Evolutionary conservation across 2,329 filamentous ascomycete species (phyloP), one percentile per base, ranked within the genome.

Genomic region (Colletotrichum cuscutae): DNA sequence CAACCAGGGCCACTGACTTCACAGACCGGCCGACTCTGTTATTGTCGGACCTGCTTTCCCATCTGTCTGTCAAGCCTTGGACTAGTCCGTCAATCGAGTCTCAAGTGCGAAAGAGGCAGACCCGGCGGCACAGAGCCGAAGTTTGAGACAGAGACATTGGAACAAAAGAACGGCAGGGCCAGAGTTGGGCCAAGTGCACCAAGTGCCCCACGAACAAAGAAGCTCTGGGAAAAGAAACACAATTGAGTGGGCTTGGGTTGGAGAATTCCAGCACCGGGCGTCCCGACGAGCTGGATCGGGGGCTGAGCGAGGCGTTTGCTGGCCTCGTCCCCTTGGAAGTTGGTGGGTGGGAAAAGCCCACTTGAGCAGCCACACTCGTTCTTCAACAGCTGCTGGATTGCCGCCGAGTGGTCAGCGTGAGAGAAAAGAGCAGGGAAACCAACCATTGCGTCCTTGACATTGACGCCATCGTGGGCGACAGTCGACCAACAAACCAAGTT

Each of bases 261-360:
- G 62, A 65, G 13, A 9, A 42, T 22, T 59, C n/a, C 60, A 35
- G 32, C 57, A 61, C 63, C 68, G 63, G 68, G 68, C 63, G 68
- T 71, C 62, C 68, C 68, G 68, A 67, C 68, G 56, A 67, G 56
- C 68, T 71, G 68, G 68, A 67, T 71, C n/a, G 57, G 68, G 65
- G 63, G 68, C 68, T 70, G 68, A 65, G 68, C 42, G 61, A 70
- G 68, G 68, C 68, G 68, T 61, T 71, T 61, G n/a, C 56, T 22
- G 32, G 52, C 37, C 46, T 35, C 8, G 22, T 62, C 52, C 52
- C 60, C 42, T 52, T 62, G 32, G 11, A 32, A 32, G 9, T 32
- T 32, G 19, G 28, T 62, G 60, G 13, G 42, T 49, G 19, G 42
- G 37, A 13, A 32, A 19, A 11, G 26, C 13, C 30, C 28, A 52